Evolutionary conservation across 371 early-diverging fungal species (phyloP).

Genomic region (Circinella minor): DNA sequence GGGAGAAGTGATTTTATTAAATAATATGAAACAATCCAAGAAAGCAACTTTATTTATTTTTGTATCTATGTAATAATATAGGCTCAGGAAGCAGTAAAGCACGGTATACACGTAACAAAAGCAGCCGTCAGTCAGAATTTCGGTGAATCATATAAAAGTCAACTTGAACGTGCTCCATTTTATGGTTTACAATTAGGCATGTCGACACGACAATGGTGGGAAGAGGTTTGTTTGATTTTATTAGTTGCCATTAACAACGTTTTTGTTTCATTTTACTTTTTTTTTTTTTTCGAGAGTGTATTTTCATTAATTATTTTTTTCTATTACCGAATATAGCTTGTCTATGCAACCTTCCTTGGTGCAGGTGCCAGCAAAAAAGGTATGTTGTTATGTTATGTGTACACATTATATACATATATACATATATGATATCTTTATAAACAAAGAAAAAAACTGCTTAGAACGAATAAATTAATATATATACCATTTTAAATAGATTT

Average conservation of each 20-base stretch:
- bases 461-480: too few species aligned
- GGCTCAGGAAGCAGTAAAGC: slow-evolving; percentile 46
- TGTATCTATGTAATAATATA: slow-evolving; percentile 10
- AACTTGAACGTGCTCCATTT: slow-evolving; percentile 40
- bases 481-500: slow-evolving; percentile 28
- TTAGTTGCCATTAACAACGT: slow-evolving; percentile 2
- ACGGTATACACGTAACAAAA: slow-evolving; percentile 36
- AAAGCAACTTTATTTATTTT: neutral
- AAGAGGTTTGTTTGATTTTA: slow-evolving; percentile 29
- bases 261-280: neutral
- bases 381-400: slow-evolving; percentile 26
- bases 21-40: neutral
- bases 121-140: slow-evolving; percentile 38
- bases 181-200: slow-evolving; percentile 45
- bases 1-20: neutral
- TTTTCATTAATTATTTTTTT: neutral
- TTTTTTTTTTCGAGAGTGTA: neutral
- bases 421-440: too few species aligned
- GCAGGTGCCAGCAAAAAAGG: slow-evolving; percentile 39
- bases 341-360: slow-evolving; percentile 41
- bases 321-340: slow-evolving; percentile 23
- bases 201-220: slow-evolving; percentile 47
- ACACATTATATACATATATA: slow-evolving; percentile 30
- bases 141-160: slow-evolving; percentile 37
- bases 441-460: too few species aligned